Conservation (phyloP, 192 early-diverging fungal genomes). For the Entrophospora sp. region DNA sequence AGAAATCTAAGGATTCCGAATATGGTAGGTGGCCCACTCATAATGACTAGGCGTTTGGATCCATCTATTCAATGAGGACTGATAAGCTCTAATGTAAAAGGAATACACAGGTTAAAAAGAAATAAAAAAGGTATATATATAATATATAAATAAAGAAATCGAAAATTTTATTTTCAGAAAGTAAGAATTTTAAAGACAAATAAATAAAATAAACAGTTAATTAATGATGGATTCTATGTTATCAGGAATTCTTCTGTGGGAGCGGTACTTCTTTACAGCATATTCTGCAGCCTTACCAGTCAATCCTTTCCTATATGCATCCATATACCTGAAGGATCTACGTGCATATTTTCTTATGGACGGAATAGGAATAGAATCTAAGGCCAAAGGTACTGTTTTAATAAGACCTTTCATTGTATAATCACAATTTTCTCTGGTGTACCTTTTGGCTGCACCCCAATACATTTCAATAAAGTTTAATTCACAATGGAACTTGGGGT, state of each 20-base stretch:
- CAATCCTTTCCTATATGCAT: neutral
- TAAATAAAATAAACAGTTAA: no score
- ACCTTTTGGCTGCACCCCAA: slow-evolving; percentile 24
- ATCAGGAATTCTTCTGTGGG: neutral
- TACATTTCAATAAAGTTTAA: slow-evolving; percentile 27
- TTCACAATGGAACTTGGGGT: slow-evolving; percentile 28
- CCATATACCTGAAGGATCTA: slow-evolving; percentile 17
- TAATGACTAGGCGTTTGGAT: no score
- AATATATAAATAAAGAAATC: no score
- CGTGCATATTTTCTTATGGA: slow-evolving; percentile 16
- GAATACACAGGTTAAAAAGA: no score
- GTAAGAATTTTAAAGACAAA: no score
- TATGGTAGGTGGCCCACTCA: no score
- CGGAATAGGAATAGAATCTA: slow-evolving; percentile 18
- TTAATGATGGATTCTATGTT: no score
- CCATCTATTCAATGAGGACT: no score
- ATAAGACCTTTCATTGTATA: slow-evolving; percentile 22
- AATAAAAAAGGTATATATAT: no score
- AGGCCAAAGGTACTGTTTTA: slow-evolving; percentile 12
- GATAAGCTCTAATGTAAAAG: no score
- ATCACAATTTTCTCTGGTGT: slow-evolving; percentile 20
- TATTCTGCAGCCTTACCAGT: neutral
- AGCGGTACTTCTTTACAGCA: neutral
- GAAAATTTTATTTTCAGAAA: no score
- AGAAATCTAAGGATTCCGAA: no score